Percentiles rank a stretch among this genome's conserved stretches.
These are phyloP conservation scores for Epichloe baconii DNA, from an alignment of 2,329 filamentous ascomycete species.

Conservation along the genomic window DNA sequence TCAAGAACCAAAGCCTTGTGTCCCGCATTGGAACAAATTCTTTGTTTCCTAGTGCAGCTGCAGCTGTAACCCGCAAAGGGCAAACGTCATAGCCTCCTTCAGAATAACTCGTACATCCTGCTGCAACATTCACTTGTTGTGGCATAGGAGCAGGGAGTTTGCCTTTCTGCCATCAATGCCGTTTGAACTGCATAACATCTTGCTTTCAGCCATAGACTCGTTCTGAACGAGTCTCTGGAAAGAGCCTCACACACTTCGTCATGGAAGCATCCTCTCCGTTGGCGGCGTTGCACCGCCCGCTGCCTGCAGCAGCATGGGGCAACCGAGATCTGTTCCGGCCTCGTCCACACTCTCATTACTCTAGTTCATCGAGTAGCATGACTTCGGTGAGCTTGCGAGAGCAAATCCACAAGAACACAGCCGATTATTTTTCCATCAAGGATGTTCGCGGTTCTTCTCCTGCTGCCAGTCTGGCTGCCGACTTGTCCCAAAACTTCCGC, in stretches of 20 bases:
- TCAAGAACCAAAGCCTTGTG: background rate
- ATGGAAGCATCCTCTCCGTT: conserved; percentile 95
- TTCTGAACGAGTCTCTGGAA: conserved; percentile 3
- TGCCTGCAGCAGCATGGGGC: conserved; percentile 47
- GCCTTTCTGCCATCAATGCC: conserved; percentile 2
- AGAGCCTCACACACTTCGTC: conserved; percentile 12
- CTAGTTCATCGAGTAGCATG: conserved; percentile 41
- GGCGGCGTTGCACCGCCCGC: conserved; percentile 75
- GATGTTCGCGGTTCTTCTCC: conserved; percentile 76
- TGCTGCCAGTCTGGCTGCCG: conserved; percentile 77
- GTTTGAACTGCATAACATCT: background rate
- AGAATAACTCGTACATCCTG: background rate
- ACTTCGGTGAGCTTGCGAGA: conserved; percentile 70
- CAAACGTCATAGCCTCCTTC: background rate
- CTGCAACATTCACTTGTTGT: conserved; percentile 23
- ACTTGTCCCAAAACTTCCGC: conserved; percentile 93
- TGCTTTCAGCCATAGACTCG: conserved; percentile 1
- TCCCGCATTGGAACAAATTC: conserved; percentile 1
- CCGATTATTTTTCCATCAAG: conserved; percentile 75
- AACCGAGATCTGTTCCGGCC: conserved; percentile 38
- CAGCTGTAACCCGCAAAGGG: background rate
- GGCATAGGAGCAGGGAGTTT: conserved; percentile 1
- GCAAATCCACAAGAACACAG: conserved; percentile 43
- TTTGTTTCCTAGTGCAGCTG: background rate
- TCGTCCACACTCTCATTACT: conserved; percentile 33